These are phyloP conservation scores for Marasmius tenuissimus DNA, from an alignment of 1,284 basidiomycete species.

Conservation along the genomic window DNA sequence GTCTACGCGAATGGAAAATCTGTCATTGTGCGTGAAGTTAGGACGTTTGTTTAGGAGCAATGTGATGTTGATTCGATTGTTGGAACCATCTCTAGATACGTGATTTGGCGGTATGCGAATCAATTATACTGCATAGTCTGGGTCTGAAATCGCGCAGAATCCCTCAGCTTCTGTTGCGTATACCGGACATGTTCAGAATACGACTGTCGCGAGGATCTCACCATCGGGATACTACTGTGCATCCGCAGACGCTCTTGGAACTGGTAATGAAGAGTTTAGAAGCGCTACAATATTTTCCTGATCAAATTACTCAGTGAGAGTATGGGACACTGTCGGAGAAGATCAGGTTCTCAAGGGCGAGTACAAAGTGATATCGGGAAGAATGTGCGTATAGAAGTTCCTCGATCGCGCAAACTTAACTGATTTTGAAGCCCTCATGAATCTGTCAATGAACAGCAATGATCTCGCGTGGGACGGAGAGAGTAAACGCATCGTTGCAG, in stretches of 20 bases:
- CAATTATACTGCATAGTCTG: neutral
- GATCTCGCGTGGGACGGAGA: conserved; percentile 98
- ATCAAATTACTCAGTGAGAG: conserved; percentile 54
- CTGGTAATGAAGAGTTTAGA: conserved; percentile 47
- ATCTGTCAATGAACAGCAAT: conserved; percentile 52
- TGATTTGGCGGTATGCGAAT: conserved; percentile 43
- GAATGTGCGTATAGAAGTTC: conserved; percentile 54
- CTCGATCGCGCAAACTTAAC: neutral
- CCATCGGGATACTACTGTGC: conserved; percentile 96
- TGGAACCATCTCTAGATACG: conserved; percentile 36
- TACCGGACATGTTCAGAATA: conserved; percentile 80
- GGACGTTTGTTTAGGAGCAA: neutral
- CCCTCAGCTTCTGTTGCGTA: conserved; percentile 61
- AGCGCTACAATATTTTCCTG: neutral
- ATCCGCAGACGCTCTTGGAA: conserved; percentile 81
- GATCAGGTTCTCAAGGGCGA: conserved; percentile 87
- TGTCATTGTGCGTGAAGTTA: conserved; percentile 67
- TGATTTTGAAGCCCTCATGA: conserved; percentile 2
- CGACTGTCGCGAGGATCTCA: conserved; percentile 89
- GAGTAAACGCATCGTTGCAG: conserved; percentile 92
- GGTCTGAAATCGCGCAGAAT: conserved; percentile 41
- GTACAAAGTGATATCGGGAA: conserved; percentile 80
- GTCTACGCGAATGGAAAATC: conserved; percentile 86
- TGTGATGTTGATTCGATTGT: conserved; percentile 28
- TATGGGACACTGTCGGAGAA: conserved; percentile 93